phyloP scores from a whole-genome alignment of 306 rosid genomes.

The Cucumis cinereus region DNA sequence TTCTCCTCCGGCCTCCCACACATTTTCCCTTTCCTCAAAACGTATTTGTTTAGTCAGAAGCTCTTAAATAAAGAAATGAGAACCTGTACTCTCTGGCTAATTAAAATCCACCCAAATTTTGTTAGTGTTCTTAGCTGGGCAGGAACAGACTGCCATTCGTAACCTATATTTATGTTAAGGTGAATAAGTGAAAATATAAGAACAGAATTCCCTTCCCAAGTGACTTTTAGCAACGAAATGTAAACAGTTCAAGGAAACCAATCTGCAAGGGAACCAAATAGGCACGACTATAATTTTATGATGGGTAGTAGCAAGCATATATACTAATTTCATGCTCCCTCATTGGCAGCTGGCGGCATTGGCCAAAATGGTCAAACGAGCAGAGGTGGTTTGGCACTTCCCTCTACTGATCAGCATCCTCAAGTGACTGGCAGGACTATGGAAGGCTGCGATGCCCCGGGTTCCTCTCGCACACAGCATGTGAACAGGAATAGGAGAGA shows the following conservation, averaged over 20 bases:
- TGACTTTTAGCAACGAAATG: background rate
- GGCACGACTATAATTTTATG: background rate
- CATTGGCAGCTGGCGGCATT: background rate
- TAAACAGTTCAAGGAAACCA: background rate
- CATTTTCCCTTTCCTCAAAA: background rate
- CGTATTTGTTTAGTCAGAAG: background rate
- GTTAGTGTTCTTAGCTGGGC: background rate
- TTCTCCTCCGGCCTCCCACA: background rate
- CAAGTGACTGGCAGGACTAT: background rate
- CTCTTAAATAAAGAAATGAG: background rate
- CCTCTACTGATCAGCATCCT: background rate
- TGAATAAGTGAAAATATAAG: background rate
- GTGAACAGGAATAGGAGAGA: background rate
- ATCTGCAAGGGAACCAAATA: background rate
- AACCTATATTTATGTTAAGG: background rate
- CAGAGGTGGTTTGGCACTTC: slow-evolving; percentile 1
- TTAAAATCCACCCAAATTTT: background rate
- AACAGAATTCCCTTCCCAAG: background rate
- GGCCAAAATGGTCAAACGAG: background rate
- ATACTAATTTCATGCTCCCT: background rate
- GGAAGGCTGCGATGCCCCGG: background rate
- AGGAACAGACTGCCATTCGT: background rate
- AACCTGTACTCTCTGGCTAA: background rate
- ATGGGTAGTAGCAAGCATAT: background rate
- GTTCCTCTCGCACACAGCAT: background rate